These are phyloP conservation scores for Sporothrix luriei DNA, from an alignment of 2,329 filamentous ascomycete genomes.

Conservation along the genomic window DNA sequence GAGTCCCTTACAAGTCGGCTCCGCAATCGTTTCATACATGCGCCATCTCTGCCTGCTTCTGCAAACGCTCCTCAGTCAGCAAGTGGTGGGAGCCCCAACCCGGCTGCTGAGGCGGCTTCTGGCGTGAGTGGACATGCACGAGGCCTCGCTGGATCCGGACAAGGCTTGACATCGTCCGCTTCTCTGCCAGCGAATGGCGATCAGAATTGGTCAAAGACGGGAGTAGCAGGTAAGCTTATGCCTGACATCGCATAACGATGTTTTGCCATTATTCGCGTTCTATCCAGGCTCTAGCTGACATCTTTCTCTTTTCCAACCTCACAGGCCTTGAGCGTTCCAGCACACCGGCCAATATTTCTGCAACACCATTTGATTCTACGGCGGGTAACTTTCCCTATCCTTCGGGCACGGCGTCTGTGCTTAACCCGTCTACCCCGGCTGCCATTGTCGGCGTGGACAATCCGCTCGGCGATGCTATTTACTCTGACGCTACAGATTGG, in stretches of 20 bases:
- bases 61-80: conserved; percentile 1
- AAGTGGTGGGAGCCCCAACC: conserved; percentile 19
- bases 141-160: neutral
- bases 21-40: conserved; percentile 73
- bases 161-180: neutral
- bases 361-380: conserved; percentile 63
- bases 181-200: neutral
- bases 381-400: conserved; percentile 59
- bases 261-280: too few species aligned
- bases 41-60: conserved; percentile 49
- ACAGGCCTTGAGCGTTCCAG: conserved; percentile 45
- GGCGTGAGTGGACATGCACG: conserved; percentile 20
- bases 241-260: too few species aligned
- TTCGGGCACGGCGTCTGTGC: conserved; percentile 50
- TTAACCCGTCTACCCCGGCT: conserved; percentile 55
- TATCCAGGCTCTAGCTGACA: neutral
- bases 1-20: conserved; percentile 75
- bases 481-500: conserved; percentile 55
- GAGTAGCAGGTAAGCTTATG: neutral
- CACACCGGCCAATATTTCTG: conserved; percentile 59
- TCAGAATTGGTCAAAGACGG: conserved; percentile 3
- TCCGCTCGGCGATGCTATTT: conserved; percentile 45
- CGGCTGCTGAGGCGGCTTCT: neutral
- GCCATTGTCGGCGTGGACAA: conserved; percentile 40
- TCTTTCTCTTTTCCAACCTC: neutral